Base-by-base conservation (phyloP, 73 alveolate species). In the Halteria grandinella region DNA sequence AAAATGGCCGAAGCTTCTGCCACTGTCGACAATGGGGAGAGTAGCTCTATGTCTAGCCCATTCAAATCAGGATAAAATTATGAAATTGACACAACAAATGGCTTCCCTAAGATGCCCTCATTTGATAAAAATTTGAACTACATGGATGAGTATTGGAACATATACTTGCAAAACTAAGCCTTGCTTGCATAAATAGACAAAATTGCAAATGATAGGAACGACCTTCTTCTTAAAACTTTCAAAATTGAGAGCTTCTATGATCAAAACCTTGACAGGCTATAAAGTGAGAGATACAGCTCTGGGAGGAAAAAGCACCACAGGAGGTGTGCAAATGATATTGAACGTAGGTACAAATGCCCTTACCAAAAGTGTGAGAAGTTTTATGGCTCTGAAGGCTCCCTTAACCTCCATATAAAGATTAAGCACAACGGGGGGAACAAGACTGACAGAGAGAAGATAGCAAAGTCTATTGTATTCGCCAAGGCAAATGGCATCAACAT, bases 391-490 rank as follows among this genome's bases (percentile, higher is more conserved):
- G 97, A 90, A 57, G 97, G 91, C 14, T 86, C 94, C 11, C 63
- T 90, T 14, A 90, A 90, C 60, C 57, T 90, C n/a, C 97, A 90
- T 34, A 90, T 90, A 8, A 90, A 90, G 60, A 64, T 86, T 7
- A 90, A 90, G 71, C 97, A 90, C 60, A 77, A 80, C 52, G 97
- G 94, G 17, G 97, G 97, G 1, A 90, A 90, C 55, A 90, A 90
- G 75, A 90, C 97, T 7, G 97, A 90, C 32, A 80, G 97, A 60
- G 97, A 90, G 50, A 90, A 87, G 51, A 72, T 90, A 33, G 97
- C 97, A 36, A 82, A 82, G 43, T 7, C 71, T 11, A 32, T 75
- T 24, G 79, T 75, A 15, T 58, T 28, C 45, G 78, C 79, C 11
- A 17, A 32, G 72, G 58, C 69, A 1, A 55, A 75, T 21, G 74